Conservation (phyloP, 805 yeast genomes). For the Hemisphaericaspora nanyangensis region DNA sequence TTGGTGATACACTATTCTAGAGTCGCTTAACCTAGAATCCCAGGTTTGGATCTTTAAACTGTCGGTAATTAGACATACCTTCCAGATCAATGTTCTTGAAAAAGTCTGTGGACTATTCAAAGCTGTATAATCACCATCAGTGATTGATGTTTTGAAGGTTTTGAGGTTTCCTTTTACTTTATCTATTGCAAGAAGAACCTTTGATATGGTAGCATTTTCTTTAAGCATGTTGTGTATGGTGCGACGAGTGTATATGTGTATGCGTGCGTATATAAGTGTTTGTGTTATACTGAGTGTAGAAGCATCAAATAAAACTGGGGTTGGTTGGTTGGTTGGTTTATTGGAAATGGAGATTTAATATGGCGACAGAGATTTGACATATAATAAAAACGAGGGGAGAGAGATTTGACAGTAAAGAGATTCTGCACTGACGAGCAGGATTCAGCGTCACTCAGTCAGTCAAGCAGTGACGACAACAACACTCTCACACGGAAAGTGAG, state of each 20-base stretch:
- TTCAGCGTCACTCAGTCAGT: no score
- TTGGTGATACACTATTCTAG: constrained; percentile 34
- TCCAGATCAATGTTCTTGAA: constrained; percentile 36
- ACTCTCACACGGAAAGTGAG: no score
- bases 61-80: constrained; percentile 32
- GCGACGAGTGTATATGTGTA: background rate
- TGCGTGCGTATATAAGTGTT: no score
- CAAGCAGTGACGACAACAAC: no score
- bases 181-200: constrained; percentile 33
- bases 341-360: no score
- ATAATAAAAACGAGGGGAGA: no score
- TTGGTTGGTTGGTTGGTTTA: no score
- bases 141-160: constrained; percentile 23
- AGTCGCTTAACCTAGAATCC: constrained; percentile 24
- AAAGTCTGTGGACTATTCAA: constrained; percentile 14
- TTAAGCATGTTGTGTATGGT: constrained; percentile 14
- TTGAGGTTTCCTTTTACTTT: constrained; percentile 29
- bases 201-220: constrained; percentile 35
- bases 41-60: constrained; percentile 31
- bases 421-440: no score
- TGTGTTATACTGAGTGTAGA: no score
- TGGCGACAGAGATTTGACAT: no score
- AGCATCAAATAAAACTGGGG: no score
- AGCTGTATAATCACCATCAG: constrained; percentile 26
- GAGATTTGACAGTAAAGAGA: no score